Evolutionary conservation across 139 green algal species (phyloP), one percentile per base, ranked within the genome.

Genomic region (Chlamydomonas sp.): DNA sequence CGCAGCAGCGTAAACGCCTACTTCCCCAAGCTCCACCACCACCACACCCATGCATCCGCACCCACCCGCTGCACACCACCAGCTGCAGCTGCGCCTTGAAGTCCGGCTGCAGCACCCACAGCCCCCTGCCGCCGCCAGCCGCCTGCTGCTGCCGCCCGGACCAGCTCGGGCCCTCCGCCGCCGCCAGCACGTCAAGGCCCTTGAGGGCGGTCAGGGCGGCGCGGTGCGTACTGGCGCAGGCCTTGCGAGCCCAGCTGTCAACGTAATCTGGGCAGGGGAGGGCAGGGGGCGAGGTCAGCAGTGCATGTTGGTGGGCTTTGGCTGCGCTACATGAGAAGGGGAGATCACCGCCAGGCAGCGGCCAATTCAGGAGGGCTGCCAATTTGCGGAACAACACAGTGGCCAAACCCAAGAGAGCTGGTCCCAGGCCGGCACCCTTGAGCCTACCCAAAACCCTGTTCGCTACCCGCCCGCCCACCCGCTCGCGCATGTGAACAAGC

Each of bases 81-180:
- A 77, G 64, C 63, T 85, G 88, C 64, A 94, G 77, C 69, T 90
- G 75, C 57, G 58, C 61, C 74, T 90, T 80, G 81, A 94, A 94
- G 63, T 80, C 85, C 0, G 79, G 75, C n/a, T 93, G 90, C 62
- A 93, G 74, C 3, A 12, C 60, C 20, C 76, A 86, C 10, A 8
- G 60, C 81, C 68, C 58, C 57, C 68, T 8, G 3, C 10, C 71
- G 71, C 17, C 69, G 18, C 10, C 69, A 5, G 69, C 3, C 59
- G 71, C 69, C 80, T 78, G 64, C 14, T 8, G 5, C 49, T 60
- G 61, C 61, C 7, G 60, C 66, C 5, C 66, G 66, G 12, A 15
- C 66, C 7, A 49, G 31, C 75, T 63, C 7, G 31, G 31, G 7
- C 31, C 20, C 31, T 57, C 62, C 63, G 2, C 2, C 31, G 18